Evolutionary conservation across 2,329 filamentous ascomycete species (phyloP).

Genomic region (Calonectria honghensis): DNA sequence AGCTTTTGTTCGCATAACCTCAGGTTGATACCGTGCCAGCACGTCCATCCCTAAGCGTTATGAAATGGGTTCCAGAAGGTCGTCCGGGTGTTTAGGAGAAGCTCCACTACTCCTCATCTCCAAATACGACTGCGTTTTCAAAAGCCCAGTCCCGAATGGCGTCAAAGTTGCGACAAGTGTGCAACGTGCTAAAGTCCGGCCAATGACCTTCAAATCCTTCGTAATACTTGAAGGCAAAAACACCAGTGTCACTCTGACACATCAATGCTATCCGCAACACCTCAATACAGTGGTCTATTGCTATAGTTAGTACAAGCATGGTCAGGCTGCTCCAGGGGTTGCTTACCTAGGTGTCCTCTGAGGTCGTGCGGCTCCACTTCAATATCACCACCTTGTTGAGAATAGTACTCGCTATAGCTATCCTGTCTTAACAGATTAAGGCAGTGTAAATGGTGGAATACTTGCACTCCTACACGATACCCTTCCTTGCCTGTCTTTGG

Average conservation of each 20-base stretch:
- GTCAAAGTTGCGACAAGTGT: conserved; percentile 74
- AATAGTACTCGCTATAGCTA: conserved; percentile 71
- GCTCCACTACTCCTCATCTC: conserved; percentile 63
- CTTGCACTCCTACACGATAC: conserved; percentile 76
- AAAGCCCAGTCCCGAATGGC: conserved; percentile 71
- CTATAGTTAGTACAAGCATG: not conserved
- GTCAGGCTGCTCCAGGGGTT: not conserved
- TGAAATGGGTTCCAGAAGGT: not conserved
- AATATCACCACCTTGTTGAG: conserved; percentile 68
- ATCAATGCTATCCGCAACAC: conserved; percentile 71
- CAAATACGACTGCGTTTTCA: conserved; percentile 68
- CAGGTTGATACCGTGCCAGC: not conserved
- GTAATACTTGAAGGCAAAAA: conserved; percentile 72
- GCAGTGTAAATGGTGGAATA: conserved; percentile 73
- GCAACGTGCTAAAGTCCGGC: conserved; percentile 73
- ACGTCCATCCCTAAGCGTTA: not conserved
- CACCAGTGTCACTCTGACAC: conserved; percentile 73
- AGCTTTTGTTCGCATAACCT: not conserved
- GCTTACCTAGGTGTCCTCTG: conserved; percentile 46
- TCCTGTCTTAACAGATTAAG: conserved; percentile 69
- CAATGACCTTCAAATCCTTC: conserved; percentile 70
- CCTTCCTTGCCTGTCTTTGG: conserved; percentile 74
- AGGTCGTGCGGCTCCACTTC: conserved; percentile 57
- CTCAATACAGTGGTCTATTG: conserved; percentile 51
- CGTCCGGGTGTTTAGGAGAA: not conserved